A percentile compares a stretch with the other conserved stretches of the same genome.
These are phyloP conservation scores for Tuber microsphaerosporum DNA, from an alignment of 495 filamentous ascomycete species.

Conservation along the genomic window DNA sequence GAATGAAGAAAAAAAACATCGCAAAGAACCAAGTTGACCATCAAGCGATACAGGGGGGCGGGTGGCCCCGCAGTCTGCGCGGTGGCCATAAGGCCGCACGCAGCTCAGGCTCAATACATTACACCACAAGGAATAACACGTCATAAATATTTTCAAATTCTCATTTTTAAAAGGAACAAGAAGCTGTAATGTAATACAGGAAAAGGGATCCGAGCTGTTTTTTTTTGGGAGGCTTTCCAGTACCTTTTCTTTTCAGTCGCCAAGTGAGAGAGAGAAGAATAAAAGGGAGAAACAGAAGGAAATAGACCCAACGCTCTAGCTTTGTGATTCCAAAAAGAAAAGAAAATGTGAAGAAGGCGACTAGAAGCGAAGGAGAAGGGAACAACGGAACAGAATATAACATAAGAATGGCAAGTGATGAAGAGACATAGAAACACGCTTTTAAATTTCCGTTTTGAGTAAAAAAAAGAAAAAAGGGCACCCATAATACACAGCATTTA, in stretches of 20 bases:
- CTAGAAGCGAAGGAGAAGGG: not conserved
- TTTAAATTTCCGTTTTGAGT: conserved; percentile 4
- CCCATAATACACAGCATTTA: conserved; percentile 20
- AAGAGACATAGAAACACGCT: conserved; percentile 3
- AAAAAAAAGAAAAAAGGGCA: conserved; percentile 18
- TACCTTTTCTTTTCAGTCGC: conserved; percentile 9
- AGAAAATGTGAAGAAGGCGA: conserved; percentile 26
- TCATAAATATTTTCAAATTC: not conserved
- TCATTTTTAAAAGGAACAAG: not conserved
- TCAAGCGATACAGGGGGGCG: not conserved
- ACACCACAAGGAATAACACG: not conserved
- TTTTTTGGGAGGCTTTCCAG: not conserved
- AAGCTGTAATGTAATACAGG: conserved; percentile 4
- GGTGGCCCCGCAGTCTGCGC: too few relatives aligned
- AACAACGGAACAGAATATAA: not conserved
- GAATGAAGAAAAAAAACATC: not conserved
- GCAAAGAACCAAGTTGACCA: not conserved
- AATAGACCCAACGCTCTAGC: conserved; percentile 30
- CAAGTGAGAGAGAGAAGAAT: conserved; percentile 18
- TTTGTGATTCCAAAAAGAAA: conserved; percentile 39
- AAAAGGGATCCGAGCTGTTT: not conserved
- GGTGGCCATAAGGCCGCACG: not conserved
- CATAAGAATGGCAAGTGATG: not conserved
- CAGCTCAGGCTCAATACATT: not conserved
- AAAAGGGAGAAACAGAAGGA: conserved; percentile 9